A percentile compares a stretch with the other conserved stretches of the same genome.
These are phyloP conservation scores for Blakeslea trispora DNA, from an alignment of 371 early-diverging fungal genomes.

Conservation along the genomic window DNA sequence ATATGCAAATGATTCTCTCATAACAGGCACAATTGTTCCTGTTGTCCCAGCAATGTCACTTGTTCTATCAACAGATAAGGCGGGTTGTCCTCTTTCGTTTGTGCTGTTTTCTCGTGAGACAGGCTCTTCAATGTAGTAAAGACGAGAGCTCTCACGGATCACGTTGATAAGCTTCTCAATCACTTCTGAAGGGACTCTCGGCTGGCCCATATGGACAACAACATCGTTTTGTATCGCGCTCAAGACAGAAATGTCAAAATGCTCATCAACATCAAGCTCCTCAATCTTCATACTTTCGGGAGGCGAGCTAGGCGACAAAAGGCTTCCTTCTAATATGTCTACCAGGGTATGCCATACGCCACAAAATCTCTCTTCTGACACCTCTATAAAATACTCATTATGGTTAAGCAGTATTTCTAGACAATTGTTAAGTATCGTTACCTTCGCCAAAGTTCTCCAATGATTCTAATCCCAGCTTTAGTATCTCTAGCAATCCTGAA, in stretches of 20 bases:
- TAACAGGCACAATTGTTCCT: constrained; percentile 64
- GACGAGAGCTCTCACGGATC: constrained; percentile 55
- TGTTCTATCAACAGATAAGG: constrained; percentile 23
- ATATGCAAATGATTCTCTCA: constrained; percentile 75
- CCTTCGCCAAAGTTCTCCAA: constrained; percentile 62
- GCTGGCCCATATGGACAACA: constrained; percentile 66
- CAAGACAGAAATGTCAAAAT: constrained; percentile 77
- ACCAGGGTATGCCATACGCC: constrained; percentile 70
- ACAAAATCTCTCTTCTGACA: constrained; percentile 60
- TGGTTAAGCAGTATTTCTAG: constrained; percentile 3
- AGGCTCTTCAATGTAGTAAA: constrained; percentile 53
- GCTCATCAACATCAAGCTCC: constrained; percentile 73
- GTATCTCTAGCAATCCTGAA: constrained; percentile 62
- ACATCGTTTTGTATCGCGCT: constrained; percentile 68
- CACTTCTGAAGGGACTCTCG: constrained; percentile 63
- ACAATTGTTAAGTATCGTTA: constrained; percentile 22
- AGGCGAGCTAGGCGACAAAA: constrained; percentile 69
- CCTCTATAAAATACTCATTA: constrained; percentile 41
- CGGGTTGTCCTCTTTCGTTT: background rate
- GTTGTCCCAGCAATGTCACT: constrained; percentile 50
- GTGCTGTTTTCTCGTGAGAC: constrained; percentile 15
- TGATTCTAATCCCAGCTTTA: constrained; percentile 60
- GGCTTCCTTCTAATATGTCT: constrained; percentile 70
- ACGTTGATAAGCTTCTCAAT: constrained; percentile 60
- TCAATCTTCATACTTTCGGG: constrained; percentile 63